Percentiles rank a stretch among this genome's conserved stretches.
These are phyloP conservation scores for Eutrema yunnanense DNA, from an alignment of 345 rosid species.

Conservation along the genomic window DNA sequence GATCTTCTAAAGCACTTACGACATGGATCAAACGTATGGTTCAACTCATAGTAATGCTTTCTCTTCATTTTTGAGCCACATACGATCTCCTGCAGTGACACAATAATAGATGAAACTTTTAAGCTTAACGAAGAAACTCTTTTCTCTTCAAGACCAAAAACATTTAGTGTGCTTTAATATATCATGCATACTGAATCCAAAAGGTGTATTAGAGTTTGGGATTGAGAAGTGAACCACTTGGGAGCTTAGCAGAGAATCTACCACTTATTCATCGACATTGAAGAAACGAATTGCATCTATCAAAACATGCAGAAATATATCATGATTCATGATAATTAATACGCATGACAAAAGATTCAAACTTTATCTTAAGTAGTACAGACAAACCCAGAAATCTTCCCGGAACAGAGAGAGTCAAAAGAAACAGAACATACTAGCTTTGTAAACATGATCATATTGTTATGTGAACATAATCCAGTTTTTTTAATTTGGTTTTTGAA, in stretches of 20 bases:
- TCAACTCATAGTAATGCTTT: constrained; percentile 40
- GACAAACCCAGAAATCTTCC: not conserved
- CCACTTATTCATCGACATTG: not conserved
- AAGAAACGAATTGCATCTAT: not conserved
- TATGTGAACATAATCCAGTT: not conserved
- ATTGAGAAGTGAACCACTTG: not conserved
- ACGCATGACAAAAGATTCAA: not conserved
- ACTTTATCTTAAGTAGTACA: not conserved
- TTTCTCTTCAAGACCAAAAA: not conserved
- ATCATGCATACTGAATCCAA: not conserved
- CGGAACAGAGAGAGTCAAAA: not conserved
- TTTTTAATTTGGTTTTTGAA: not conserved
- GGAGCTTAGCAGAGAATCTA: not conserved
- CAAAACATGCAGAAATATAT: not conserved
- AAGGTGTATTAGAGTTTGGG: not conserved
- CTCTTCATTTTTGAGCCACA: constrained; percentile 33
- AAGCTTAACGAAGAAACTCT: not conserved
- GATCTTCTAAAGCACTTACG: constrained; percentile 39
- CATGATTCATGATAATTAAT: not conserved
- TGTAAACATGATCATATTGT: not conserved
- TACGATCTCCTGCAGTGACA: not conserved
- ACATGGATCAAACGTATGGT: constrained; percentile 40
- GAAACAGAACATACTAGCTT: not conserved
- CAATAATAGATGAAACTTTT: not conserved
- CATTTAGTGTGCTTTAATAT: not conserved